Base-by-base conservation (phyloP, 495 filamentous ascomycete genomes). In the Hypoxylon fragiforme region DNA sequence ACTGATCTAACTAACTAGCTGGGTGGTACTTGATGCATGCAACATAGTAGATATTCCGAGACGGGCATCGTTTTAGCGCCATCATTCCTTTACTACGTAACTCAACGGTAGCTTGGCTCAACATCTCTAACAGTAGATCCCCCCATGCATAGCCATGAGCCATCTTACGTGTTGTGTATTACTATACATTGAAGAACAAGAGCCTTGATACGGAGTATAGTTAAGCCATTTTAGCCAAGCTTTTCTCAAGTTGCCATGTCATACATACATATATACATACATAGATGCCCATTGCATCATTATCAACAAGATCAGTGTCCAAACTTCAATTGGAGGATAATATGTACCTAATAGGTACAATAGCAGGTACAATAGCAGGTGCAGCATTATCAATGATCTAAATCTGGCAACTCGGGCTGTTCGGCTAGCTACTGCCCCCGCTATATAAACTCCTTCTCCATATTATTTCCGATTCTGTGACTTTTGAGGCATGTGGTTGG, bases 1-100 rank as follows among this genome's bases (percentile, higher is more conserved):
- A n/a, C n/a, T n/a, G n/a, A n/a, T n/a, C n/a, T n/a, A n/a, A n/a
- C n/a, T n/a, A n/a, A n/a, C n/a, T n/a, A n/a, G n/a, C n/a, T n/a
- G n/a, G n/a, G n/a, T 36, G 26, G 5, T 44, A 31, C 49, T 37
- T 50, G 50, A 44, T 47, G 16, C 20, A 20, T 18, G 39, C n/a
- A n/a, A n/a, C n/a, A n/a, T n/a, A n/a, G n/a, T 12, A 46, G 32
- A 31, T 12, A 38, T 58, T 58, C 44, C 54, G 54, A 63, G 53
- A 63, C 60, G 41, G 55, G 44, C 35, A 63, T 47, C 54, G 60
- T 63, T 63, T 63, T 63, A 54, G 21, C 24, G 38, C 19, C 14
- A 20, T 56, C 46, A 32, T 41, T 32, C 22, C 43, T 54, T 50
- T 4, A 28, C 24, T 4, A 4, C 24, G 24, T 50, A 41, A 58